Evolutionary conservation across 139 green algal genomes (phyloP), one percentile per base, ranked within the genome.

Genomic region (Ettlia oleoabundans): DNA sequence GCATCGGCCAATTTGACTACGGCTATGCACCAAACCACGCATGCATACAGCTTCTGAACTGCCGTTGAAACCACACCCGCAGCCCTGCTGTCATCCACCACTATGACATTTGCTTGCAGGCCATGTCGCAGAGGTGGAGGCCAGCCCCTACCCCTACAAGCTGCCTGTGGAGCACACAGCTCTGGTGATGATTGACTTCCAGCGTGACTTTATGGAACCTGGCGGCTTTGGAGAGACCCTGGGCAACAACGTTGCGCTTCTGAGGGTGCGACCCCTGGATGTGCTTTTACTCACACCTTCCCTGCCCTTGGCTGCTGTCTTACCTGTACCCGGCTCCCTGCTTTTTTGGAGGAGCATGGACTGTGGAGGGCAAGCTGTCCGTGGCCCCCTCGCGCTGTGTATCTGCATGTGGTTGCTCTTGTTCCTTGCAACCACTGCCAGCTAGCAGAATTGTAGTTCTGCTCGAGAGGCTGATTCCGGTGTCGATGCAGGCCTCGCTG

Each of bases 171-270:
- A 63, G 52, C 42, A 76, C 47, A 69, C 88, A 1, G 91, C 91
- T 22, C 22, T 92, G n/a, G 51, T 94, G 18, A 92, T 94, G 88
- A 92, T 94, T 55, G 91, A 94, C 76, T 94, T 94, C 53, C 91
- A 94, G 78, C 78, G 82, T 3, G 91, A 94, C 84, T 94, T 94
- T 43, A 82, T 92, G 66, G 53, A 85, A 33, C 66, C 85, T 24
- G 90, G 90, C 38, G 91, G 91, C 18, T 94, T 94, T 83, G 91
- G 91, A 0, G 86, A 78, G 26, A 85, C 88, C 2, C 82, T 94
- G 41, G 88, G 87, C 41, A 94, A 94, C 78, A 70, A 94, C 37
- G 86, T 94, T 35, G 76, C 18, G 6, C 82, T 85, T 40, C 88
- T 87, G 40, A 40, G 52, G 70, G 70, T 77, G 43, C 3, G 70